phyloP scores from a whole-genome alignment of 2,329 filamentous ascomycete genomes.

The Botrytis sinoallii region DNA sequence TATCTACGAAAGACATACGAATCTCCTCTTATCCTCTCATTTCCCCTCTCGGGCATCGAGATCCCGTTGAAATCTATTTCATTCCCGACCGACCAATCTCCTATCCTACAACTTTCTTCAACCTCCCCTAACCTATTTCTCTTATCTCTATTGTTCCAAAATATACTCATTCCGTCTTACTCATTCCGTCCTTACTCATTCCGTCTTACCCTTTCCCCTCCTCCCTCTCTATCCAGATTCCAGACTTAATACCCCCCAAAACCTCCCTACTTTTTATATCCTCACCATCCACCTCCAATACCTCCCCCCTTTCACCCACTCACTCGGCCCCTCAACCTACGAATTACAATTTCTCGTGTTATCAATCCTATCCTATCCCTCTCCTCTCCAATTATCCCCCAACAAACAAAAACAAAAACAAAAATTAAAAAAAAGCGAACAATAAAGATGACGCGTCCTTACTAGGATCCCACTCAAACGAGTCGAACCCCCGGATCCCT shows the following conservation, averaged over 20 bases:
- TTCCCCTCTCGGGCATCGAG: background rate
- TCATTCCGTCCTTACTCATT: too few species aligned
- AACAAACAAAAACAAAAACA: background rate
- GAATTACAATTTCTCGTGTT: background rate
- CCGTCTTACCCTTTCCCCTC: background rate
- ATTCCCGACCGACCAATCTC: background rate
- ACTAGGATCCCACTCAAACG: background rate
- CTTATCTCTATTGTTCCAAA: background rate
- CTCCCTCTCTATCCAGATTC: background rate
- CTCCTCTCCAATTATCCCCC: background rate
- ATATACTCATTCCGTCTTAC: background rate
- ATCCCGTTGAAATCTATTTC: background rate
- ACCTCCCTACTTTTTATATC: background rate
- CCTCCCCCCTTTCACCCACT: background rate
- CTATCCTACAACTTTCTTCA: background rate
- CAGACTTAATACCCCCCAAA: background rate
- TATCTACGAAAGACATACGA: background rate
- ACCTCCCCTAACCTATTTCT: background rate
- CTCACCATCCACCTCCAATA: background rate
- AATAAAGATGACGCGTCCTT: background rate
- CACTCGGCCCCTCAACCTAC: background rate
- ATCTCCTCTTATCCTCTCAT: background rate
- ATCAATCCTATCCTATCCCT: background rate
- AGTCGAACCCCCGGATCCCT: background rate
- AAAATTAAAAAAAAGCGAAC: background rate